Conservation (phyloP, 2,329 filamentous ascomycete species). For the Rhytidhysteron rufulum region DNA sequence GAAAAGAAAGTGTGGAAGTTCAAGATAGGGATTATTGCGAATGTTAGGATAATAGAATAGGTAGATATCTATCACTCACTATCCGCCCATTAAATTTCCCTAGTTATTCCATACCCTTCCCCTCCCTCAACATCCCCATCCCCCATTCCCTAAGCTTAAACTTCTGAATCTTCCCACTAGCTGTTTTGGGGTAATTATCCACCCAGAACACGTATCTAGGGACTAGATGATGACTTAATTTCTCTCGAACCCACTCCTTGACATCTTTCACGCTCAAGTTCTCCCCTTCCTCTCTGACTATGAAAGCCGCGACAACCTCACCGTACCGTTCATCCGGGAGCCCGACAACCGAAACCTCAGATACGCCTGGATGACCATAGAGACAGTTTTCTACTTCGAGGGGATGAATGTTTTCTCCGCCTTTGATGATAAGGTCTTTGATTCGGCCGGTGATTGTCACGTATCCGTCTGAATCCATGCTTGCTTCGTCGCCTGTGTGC, state of each 20-base stretch:
- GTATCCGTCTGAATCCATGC: slow-evolving; percentile 79
- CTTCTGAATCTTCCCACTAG: slow-evolving; percentile 96
- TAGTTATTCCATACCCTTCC: slow-evolving; percentile 16
- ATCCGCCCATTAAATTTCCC: too few species aligned
- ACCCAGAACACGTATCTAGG: slow-evolving; percentile 90
- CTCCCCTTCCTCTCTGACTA: slow-evolving; percentile 51
- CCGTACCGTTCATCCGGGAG: slow-evolving; percentile 79
- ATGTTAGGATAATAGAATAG: too few species aligned
- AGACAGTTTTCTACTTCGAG: slow-evolving; percentile 89
- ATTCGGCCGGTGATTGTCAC: slow-evolving; percentile 85
- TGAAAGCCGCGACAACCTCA: slow-evolving; percentile 81
- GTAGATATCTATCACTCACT: too few species aligned
- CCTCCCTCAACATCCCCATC: slow-evolving; percentile 43
- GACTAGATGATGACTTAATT: slow-evolving; percentile 71
- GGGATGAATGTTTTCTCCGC: slow-evolving; percentile 94
- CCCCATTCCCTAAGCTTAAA: slow-evolving; percentile 75
- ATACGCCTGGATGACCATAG: slow-evolving; percentile 65
- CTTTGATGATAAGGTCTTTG: slow-evolving; percentile 93
- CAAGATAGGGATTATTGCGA: too few species aligned
- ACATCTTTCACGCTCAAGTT: slow-evolving; percentile 57
- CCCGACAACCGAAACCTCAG: slow-evolving; percentile 79
- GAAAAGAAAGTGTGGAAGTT: too few species aligned
- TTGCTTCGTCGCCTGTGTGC: slow-evolving; percentile 86
- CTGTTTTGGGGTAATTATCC: slow-evolving; percentile 84
- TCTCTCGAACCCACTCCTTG: slow-evolving; percentile 66